Base-by-base conservation (phyloP, 2,329 filamentous ascomycete species). In the Cercospora berteroae region DNA sequence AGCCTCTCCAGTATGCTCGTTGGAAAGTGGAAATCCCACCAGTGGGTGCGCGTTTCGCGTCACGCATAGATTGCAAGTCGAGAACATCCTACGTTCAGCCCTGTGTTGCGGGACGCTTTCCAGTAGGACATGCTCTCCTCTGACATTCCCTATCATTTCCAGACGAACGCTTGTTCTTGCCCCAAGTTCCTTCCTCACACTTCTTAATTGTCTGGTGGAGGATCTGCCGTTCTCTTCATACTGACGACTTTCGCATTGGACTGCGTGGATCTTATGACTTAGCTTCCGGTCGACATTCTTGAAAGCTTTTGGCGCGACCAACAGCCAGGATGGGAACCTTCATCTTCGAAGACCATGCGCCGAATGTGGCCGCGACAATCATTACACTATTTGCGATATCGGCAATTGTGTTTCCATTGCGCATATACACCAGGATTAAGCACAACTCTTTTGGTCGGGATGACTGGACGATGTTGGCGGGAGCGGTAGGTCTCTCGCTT, bases 391-490 rank as follows among this genome's bases (percentile, higher is more conserved):
- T 63, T 2, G 18, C 59, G 12, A 60, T 70, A 23, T 69, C 70
- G 8, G 61, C 67, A 29, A 62, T 72, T 18, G 70, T 70, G 13
- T 72, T 65, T 44, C 70, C 70, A 2, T 52, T 72, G 62, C 69
- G 70, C 31, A 64, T 72, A n/a, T 72, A 72, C 39, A 72, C 70
- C 16, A 65, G 70, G n/a, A 59, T 72, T 12, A 69, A 69, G n/a
- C 65, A 67, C 36, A 66, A 65, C 20, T 63, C 69, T 10, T 78
- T 75, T 71, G 77, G 75, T 5, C 63, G 73, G 8, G 77, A 79
- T 36, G 77, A 78, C 29, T 77, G 73, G 73, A 69, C 71, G 3
- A 78, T 78, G 70, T 66, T 64, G 5, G 20, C 55, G 29, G 70
- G 65, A 20, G 48, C 65, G 36, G 70, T 71, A 64, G 69, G 71